phyloP scores from a whole-genome alignment of 2,329 filamentous ascomycete species.

The Dryadomyces quercivorus region DNA sequence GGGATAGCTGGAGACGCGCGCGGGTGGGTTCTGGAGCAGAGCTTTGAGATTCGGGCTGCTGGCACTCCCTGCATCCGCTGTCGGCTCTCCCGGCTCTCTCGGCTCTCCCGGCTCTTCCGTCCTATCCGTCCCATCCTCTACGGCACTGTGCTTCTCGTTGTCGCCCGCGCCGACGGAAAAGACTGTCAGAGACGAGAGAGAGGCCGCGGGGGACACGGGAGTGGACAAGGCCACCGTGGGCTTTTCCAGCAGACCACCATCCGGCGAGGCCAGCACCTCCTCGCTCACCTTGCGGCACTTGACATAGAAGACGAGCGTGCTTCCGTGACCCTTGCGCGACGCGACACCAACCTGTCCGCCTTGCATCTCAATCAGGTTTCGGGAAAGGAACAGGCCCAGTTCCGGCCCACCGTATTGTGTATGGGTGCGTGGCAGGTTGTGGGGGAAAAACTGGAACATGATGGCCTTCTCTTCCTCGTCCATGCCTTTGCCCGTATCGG shows the following conservation, averaged over 20 bases:
- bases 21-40: neutral
- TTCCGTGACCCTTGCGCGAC: conserved; percentile 54
- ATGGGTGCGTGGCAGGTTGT: conserved; percentile 63
- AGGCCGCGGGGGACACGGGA: neutral
- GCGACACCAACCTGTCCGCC: conserved; percentile 66
- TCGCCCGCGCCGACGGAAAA: neutral
- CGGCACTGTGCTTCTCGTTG: neutral
- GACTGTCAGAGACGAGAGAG: neutral
- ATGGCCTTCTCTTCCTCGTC: conserved; percentile 57
- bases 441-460: conserved; percentile 68
- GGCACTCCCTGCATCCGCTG: too few species aligned
- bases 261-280: neutral
- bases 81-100: too few species aligned
- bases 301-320: conserved; percentile 68
- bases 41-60: neutral
- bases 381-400: conserved; percentile 65
- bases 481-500: conserved; percentile 48
- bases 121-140: neutral
- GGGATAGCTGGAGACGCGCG: neutral
- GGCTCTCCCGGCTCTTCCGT: neutral
- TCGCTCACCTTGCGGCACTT: conserved; percentile 41
- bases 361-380: conserved; percentile 64
- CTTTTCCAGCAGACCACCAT: neutral
- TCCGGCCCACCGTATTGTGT: conserved; percentile 70
- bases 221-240: conserved; percentile 11